These are phyloP conservation scores for Helicostylum pulchrum DNA, from an alignment of 192 early-diverging fungal species.

Conservation along the genomic window DNA sequence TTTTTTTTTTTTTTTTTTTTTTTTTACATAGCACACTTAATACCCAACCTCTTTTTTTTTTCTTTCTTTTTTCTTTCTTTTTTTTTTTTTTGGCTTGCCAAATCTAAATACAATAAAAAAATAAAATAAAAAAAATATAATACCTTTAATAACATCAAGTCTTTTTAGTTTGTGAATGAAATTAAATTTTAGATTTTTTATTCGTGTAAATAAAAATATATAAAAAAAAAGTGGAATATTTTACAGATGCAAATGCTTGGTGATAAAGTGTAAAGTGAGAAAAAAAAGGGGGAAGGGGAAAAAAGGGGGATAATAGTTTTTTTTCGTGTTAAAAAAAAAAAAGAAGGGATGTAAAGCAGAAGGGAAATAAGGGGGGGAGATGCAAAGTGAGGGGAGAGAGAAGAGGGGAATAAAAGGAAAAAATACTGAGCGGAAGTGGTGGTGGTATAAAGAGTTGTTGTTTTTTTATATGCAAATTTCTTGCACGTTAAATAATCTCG, in stretches of 20 bases:
- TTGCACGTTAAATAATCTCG: background rate
- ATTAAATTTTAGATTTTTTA: background rate
- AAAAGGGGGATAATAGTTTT: background rate
- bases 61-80: slow-evolving; percentile 7
- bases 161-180: background rate
- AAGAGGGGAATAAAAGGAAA: background rate
- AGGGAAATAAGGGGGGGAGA: background rate
- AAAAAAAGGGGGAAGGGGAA: background rate
- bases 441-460: background rate
- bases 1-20: slow-evolving; percentile 1
- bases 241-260: background rate
- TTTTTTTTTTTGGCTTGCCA: background rate
- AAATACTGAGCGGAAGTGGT: too few species aligned
- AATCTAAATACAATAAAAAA: slow-evolving; percentile 3
- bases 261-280: background rate
- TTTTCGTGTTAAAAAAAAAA: too few species aligned
- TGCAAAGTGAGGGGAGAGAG: background rate
- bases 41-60: background rate
- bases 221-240: background rate
- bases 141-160: too few species aligned
- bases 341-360: too few species aligned
- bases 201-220: slow-evolving; percentile 28
- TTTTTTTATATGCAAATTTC: slow-evolving; percentile 16
- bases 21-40: background rate
- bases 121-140: slow-evolving; percentile 24